A percentile compares a stretch with the other conserved stretches of the same genome.
Conservation (phyloP, 352 stramenopile genomes). For the Phytophthora ramorum region DNA sequence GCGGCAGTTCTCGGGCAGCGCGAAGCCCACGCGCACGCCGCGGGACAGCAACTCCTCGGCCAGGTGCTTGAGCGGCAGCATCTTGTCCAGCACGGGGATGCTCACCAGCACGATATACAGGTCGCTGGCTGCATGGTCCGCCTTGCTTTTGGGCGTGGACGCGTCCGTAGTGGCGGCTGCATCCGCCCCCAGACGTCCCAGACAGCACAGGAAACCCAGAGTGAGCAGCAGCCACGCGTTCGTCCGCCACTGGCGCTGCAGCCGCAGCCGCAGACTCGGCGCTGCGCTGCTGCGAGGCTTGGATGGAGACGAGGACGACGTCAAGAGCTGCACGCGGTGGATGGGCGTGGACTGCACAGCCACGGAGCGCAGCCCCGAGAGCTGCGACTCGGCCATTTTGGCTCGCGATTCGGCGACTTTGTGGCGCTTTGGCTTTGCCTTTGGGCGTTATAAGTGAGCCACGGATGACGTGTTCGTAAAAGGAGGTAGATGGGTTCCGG, state of each 20-base stretch:
- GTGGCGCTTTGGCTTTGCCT: conserved; percentile 20
- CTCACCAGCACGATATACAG: conserved; percentile 86
- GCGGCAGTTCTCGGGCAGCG: conserved; percentile 81
- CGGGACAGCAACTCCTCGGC: conserved; percentile 76
- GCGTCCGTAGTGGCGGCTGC: conserved; percentile 14
- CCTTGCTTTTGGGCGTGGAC: conserved; percentile 15
- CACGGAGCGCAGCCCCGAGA: conserved; percentile 54
- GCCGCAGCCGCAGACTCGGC: conserved; percentile 16
- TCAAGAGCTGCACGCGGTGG: conserved; percentile 43
- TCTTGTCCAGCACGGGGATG: conserved; percentile 85
- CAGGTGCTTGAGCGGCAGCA: conserved; percentile 83
- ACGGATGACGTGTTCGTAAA: neutral
- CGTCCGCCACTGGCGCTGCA: conserved; percentile 40
- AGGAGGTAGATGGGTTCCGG: neutral
- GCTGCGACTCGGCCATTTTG: conserved; percentile 27
- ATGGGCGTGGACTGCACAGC: conserved; percentile 60
- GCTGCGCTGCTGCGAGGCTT: conserved; percentile 6
- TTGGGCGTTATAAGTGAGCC: neutral
- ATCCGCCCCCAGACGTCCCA: conserved; percentile 14
- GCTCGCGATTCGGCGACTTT: conserved; percentile 26
- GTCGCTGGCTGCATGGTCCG: conserved; percentile 26
- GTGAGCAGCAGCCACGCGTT: conserved; percentile 46
- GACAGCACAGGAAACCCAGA: conserved; percentile 33
- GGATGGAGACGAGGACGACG: neutral
- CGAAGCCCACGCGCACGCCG: conserved; percentile 81